phyloP scores from a whole-genome alignment of 2,329 filamentous ascomycete species.

The Penicillium rolfsii region DNA sequence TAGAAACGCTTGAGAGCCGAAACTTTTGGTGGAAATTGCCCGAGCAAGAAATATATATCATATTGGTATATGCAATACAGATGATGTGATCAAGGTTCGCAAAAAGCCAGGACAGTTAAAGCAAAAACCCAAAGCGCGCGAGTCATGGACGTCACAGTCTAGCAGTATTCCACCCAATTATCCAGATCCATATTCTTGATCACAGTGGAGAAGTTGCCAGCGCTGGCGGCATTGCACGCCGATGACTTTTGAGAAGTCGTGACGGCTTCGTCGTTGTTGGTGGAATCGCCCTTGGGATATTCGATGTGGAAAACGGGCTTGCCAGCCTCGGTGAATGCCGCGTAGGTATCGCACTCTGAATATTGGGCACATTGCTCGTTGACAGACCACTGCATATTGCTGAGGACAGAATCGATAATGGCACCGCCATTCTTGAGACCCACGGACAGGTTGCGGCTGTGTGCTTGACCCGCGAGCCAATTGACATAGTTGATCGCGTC shows the following conservation, averaged over 20 bases:
- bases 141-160: conserved; percentile 7
- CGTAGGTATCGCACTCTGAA: conserved; percentile 62
- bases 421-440: conserved; percentile 70
- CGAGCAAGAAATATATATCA: background rate
- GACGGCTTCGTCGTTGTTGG: conserved; percentile 41
- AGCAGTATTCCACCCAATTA: conserved; percentile 64
- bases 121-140: background rate
- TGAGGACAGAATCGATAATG: conserved; percentile 58
- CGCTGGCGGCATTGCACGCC: conserved; percentile 54
- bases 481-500: conserved; percentile 63
- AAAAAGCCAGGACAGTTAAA: background rate
- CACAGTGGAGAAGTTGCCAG: conserved; percentile 63
- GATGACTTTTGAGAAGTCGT: conserved; percentile 37
- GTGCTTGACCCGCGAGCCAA: conserved; percentile 62
- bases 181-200: conserved; percentile 68
- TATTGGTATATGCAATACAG: conserved; percentile 6
- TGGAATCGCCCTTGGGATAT: conserved; percentile 60
- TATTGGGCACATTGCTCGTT: conserved; percentile 71
- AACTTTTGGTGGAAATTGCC: background rate
- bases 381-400: conserved; percentile 65
- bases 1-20: background rate
- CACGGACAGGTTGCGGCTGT: conserved; percentile 59
- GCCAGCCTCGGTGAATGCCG: conserved; percentile 59
- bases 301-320: conserved; percentile 77
- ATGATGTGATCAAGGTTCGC: background rate